Evolutionary conservation across 2,329 filamentous ascomycete species (phyloP), one percentile per base, ranked within the genome.

Genomic region (Xylaria sp.): DNA sequence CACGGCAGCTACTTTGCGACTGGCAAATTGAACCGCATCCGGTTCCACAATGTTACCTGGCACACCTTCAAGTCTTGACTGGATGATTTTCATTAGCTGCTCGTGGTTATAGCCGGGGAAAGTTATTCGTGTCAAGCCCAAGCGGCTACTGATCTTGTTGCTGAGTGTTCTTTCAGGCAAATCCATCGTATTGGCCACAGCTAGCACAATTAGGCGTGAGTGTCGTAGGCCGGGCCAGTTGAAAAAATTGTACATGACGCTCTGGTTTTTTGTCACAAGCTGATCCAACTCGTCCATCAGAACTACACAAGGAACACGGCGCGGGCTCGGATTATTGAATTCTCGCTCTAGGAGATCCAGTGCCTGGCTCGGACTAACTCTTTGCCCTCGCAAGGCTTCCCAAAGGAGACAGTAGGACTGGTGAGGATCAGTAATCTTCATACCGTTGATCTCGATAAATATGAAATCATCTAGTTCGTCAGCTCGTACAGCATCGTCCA

Each of bases 201-300:
- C 97, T 7, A 99, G 89, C 7, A 99, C 97, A 79, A 99, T 98
- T 54, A 99, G 86, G 58, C 94, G 90, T 63, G 94, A 97, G 80
- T 99, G 94, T 59, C 93, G 89, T 63, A 98, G 85, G 12, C 93
- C 92, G 3, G 96, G 96, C 96, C 96, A 99, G 78, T 99, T 99
- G 87, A 99, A 99, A 81, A 99, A 99, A 81, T 99, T 99, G 83
- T 99, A 99, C 96, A 99, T 99, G 82, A 99, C 96, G n/a, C 93
- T 95, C 80, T 99, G 97, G 77, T 97, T 98, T 78, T 95, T 96
- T 13, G 96, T 99, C 5, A 99, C 97, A 8, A 99, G 88, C 81
- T 99, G 96, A 79, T 99, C 96, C 57, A 99, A 86, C 81, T 99
- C 96, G 77, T 99, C 96, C 96, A 99, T 99, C 60, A 99, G 83